These are phyloP conservation scores for Trichoderma lentiforme DNA, from an alignment of 2,329 filamentous ascomycete species.

Conservation along the genomic window DNA sequence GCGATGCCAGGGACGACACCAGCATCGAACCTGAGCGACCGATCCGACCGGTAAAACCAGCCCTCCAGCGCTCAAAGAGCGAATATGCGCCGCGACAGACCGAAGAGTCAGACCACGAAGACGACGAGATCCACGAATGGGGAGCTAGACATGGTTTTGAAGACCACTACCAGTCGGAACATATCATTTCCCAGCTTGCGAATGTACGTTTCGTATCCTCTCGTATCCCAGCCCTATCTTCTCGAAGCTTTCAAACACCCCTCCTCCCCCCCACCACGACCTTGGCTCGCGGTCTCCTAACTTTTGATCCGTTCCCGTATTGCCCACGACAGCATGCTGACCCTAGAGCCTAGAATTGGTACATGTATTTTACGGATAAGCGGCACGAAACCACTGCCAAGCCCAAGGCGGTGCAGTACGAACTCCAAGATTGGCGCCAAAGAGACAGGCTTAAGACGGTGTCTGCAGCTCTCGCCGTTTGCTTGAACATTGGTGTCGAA, in stretches of 20 bases:
- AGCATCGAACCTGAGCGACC: conserved; percentile 36
- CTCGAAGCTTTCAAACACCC: conserved; percentile 8
- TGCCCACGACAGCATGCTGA: neutral
- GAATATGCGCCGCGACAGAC: conserved; percentile 47
- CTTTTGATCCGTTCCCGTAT: neutral
- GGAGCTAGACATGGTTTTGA: conserved; percentile 83
- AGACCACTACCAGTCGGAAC: conserved; percentile 84
- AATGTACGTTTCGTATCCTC: conserved; percentile 55
- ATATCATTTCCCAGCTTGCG: conserved; percentile 80
- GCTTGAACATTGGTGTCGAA: conserved; percentile 95
- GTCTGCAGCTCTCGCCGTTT: conserved; percentile 88
- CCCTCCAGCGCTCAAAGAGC: conserved; percentile 56
- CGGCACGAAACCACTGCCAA: conserved; percentile 92
- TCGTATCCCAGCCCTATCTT: neutral
- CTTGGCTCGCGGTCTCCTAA: neutral
- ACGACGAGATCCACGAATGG: conserved; percentile 51
- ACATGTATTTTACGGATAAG: conserved; percentile 99
- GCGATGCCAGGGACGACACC: conserved; percentile 32
- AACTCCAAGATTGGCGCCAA: conserved; percentile 94
- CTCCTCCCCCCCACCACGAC: neutral
- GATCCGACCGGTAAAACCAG: conserved; percentile 45
- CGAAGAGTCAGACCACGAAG: conserved; percentile 39
- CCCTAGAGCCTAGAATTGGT: conserved; percentile 69
- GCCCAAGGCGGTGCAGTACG: conserved; percentile 63
- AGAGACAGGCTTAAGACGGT: conserved; percentile 94